phyloP scores from a whole-genome alignment of 2,329 filamentous ascomycete species.

The Dothiorella sarmentorum region DNA sequence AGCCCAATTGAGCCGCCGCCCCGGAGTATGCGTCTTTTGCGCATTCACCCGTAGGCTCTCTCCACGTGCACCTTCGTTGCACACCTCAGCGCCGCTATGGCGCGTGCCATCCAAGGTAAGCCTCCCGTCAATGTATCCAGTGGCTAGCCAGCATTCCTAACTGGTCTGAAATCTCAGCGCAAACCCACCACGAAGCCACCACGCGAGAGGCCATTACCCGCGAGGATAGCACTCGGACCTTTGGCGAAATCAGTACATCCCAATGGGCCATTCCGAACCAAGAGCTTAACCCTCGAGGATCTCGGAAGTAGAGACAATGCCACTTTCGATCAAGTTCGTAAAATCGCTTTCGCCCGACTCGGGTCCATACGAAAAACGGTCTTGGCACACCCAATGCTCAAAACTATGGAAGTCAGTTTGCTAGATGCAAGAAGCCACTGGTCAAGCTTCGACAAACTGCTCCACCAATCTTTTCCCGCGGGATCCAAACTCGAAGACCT shows the following conservation, averaged over 20 bases:
- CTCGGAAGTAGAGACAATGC: neutral
- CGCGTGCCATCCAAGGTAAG: neutral
- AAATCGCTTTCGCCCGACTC: neutral
- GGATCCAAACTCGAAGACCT: neutral
- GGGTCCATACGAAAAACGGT: neutral
- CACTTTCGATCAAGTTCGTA: neutral
- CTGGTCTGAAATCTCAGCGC: neutral
- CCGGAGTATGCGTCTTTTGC: slow-evolving; percentile 41
- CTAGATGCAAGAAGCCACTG: neutral
- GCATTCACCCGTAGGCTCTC: slow-evolving; percentile 20
- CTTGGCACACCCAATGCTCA: neutral
- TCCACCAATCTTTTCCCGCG: neutral
- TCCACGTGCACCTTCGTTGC: neutral
- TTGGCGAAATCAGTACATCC: no score
- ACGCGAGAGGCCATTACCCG: no score
- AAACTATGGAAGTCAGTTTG: neutral
- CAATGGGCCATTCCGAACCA: neutral
- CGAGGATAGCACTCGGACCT: no score
- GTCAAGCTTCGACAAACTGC: neutral
- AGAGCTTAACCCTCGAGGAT: neutral
- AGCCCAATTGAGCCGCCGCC: slow-evolving; percentile 22
- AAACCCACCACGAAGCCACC: no score
- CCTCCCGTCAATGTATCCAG: neutral
- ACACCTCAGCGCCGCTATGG: neutral
- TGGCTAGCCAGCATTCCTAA: neutral